These are phyloP conservation scores for Leccinum aurantiacum DNA, from an alignment of 768 basidiomycete species.

Conservation along the genomic window DNA sequence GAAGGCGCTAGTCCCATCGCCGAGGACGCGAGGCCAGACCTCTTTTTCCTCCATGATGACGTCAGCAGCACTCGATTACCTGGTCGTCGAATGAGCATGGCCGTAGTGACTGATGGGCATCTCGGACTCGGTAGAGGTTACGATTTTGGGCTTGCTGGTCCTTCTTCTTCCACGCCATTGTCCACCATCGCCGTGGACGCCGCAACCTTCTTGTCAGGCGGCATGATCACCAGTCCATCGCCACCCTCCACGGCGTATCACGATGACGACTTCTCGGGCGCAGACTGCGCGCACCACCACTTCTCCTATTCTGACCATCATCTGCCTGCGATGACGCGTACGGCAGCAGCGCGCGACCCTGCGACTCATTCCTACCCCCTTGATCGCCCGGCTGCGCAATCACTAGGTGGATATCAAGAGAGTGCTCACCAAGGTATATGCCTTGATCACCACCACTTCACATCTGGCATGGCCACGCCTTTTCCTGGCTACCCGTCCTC, in stretches of 20 bases:
- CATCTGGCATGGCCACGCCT: slow-evolving; percentile 26
- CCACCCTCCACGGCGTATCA: slow-evolving; percentile 25
- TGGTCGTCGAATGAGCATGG: slow-evolving; percentile 19
- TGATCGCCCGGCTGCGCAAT: slow-evolving; percentile 22
- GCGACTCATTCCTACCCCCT: slow-evolving; percentile 8
- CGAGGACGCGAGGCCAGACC: slow-evolving; percentile 27
- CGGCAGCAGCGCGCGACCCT: slow-evolving; percentile 10
- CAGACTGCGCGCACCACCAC: slow-evolving; percentile 13
- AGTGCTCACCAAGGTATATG: slow-evolving; percentile 17
- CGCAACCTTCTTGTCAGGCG: slow-evolving; percentile 14
- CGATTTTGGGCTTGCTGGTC: slow-evolving; percentile 6
- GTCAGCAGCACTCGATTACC: slow-evolving; percentile 20
- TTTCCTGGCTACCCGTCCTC: slow-evolving; percentile 32
- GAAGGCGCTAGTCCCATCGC: slow-evolving; percentile 16
- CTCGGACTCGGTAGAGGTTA: slow-evolving; percentile 8
- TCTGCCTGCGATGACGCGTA: slow-evolving; percentile 15
- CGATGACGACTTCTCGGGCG: slow-evolving; percentile 21
- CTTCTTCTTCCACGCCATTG: slow-evolving; percentile 12
- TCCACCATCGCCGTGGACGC: slow-evolving; percentile 17
- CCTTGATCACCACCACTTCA: slow-evolving; percentile 27
- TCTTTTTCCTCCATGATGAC: slow-evolving; percentile 21
- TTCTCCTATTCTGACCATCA: slow-evolving; percentile 18
- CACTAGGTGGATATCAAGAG: slow-evolving; percentile 19
- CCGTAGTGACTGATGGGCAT: slow-evolving; percentile 10
- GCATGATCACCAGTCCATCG: slow-evolving; percentile 21